Evolutionary conservation across 805 yeast genomes (phyloP).

Genomic region (Yarrowia sp.): DNA sequence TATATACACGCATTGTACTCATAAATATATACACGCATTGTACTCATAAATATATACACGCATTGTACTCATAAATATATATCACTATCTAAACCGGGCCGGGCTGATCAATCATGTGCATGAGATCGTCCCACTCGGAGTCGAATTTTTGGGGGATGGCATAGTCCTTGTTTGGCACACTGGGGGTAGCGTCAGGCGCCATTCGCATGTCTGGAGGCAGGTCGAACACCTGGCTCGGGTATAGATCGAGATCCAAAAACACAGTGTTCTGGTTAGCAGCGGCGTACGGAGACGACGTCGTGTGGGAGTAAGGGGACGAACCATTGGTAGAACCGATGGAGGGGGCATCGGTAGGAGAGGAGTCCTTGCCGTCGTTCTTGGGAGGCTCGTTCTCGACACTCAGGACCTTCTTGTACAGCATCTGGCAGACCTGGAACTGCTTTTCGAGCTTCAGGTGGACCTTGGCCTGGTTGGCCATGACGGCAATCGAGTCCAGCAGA

Average conservation of each 20-base stretch:
- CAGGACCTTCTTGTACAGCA: conserved; percentile 22
- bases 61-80: not conserved
- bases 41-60: too few relatives aligned
- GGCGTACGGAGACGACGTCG: conserved; percentile 7
- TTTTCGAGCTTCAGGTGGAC: conserved; percentile 11
- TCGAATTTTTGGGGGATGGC: conserved; percentile 13
- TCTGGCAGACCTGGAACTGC: conserved; percentile 19
- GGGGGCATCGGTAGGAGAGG: not conserved
- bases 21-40: too few relatives aligned
- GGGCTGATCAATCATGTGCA: conserved; percentile 23
- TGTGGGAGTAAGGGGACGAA: conserved; percentile 3
- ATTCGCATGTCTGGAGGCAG: conserved; percentile 12
- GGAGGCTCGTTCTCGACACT: conserved; percentile 17
- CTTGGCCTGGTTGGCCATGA: conserved; percentile 20
- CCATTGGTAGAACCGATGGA: not conserved
- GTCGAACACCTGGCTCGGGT: conserved; percentile 18
- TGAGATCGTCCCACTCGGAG: conserved; percentile 22
- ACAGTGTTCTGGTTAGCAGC: conserved; percentile 25
- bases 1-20: too few relatives aligned
- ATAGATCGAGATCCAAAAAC: not conserved
- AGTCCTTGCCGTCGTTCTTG: not conserved
- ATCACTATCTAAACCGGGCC: not conserved
- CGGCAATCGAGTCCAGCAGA: not conserved
- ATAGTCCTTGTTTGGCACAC: conserved; percentile 18
- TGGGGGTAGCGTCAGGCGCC: not conserved